Conservation (phyloP, 2,329 filamentous ascomycete species). For the Aureobasidium sp. region DNA sequence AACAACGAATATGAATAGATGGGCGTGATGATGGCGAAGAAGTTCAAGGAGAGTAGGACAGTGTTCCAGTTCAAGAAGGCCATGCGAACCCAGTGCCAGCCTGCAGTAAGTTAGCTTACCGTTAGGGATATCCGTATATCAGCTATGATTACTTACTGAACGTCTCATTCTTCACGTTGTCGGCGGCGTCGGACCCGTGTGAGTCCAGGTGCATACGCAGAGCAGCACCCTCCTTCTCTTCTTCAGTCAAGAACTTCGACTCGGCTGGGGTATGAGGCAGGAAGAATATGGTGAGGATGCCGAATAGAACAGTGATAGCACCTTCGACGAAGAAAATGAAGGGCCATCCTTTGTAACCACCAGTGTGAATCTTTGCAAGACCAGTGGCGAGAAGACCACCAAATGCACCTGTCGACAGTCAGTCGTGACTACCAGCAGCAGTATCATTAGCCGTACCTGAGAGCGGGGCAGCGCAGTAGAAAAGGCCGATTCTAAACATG, state of each 20-base stretch:
- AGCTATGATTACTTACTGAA: constrained; percentile 12
- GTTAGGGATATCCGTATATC: background rate
- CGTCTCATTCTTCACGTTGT: constrained; percentile 19
- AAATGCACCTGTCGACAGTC: constrained; percentile 28
- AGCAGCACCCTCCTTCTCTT: constrained; percentile 23
- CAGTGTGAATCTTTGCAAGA: constrained; percentile 33
- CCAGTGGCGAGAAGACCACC: constrained; percentile 39
- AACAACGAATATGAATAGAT: constrained; percentile 43
- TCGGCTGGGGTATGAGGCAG: constrained; percentile 47
- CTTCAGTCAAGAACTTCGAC: constrained; percentile 31
- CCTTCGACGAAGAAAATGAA: constrained; percentile 45
- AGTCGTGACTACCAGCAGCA: too few species aligned
- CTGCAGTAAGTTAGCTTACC: background rate
- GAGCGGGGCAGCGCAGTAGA: constrained; percentile 28
- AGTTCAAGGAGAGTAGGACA: constrained; percentile 20
- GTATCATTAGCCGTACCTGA: constrained; percentile 17
- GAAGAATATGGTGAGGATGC: constrained; percentile 48
- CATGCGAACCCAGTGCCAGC: constrained; percentile 21
- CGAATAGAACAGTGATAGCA: constrained; percentile 49
- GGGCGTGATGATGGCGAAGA: constrained; percentile 22
- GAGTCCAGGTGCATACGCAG: constrained; percentile 25
- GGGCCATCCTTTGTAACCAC: constrained; percentile 35
- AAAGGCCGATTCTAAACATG: constrained; percentile 35
- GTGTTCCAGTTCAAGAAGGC: constrained; percentile 24
- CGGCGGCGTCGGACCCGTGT: constrained; percentile 18